phyloP scores from a whole-genome alignment of 1,139 yeast species.

The Wickerhamomyces sp. region DNA sequence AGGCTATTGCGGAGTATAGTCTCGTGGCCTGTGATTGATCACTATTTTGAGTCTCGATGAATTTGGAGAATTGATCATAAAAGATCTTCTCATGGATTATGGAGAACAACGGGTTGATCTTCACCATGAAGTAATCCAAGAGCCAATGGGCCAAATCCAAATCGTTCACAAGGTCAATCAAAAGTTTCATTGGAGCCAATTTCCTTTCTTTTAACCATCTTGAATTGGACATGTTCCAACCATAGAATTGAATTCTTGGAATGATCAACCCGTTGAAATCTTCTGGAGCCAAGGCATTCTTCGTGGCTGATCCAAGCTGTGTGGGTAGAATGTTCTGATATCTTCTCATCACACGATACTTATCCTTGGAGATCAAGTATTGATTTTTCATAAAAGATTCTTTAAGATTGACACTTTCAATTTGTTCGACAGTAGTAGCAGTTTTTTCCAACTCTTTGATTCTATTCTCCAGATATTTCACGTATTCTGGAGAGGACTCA shows the following conservation, averaged over 20 bases:
- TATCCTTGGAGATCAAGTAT: constrained; percentile 27
- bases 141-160: constrained; percentile 21
- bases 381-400: constrained; percentile 12
- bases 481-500: constrained; percentile 3
- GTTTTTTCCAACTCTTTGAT: constrained; percentile 9
- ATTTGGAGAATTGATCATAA: constrained; percentile 43
- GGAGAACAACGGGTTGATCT: constrained; percentile 51
- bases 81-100: constrained; percentile 53
- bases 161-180: constrained; percentile 16
- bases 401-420: constrained; percentile 1
- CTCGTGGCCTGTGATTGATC: constrained; percentile 23
- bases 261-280: constrained; percentile 33
- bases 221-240: constrained; percentile 63
- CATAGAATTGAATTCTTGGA: constrained; percentile 58
- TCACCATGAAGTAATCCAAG: constrained; percentile 41
- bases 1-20: constrained; percentile 48
- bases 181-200: constrained; percentile 7
- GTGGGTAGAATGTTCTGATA: constrained; percentile 45
- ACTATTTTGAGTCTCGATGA: constrained; percentile 22
- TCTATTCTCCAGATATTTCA: constrained; percentile 11
- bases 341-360: constrained; percentile 49
- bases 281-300: constrained; percentile 35
- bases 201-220: constrained; percentile 41
- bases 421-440: background rate
- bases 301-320: constrained; percentile 39